phyloP scores from a whole-genome alignment of 106 monocot genomes.

The Iris macrosiphon region DNA sequence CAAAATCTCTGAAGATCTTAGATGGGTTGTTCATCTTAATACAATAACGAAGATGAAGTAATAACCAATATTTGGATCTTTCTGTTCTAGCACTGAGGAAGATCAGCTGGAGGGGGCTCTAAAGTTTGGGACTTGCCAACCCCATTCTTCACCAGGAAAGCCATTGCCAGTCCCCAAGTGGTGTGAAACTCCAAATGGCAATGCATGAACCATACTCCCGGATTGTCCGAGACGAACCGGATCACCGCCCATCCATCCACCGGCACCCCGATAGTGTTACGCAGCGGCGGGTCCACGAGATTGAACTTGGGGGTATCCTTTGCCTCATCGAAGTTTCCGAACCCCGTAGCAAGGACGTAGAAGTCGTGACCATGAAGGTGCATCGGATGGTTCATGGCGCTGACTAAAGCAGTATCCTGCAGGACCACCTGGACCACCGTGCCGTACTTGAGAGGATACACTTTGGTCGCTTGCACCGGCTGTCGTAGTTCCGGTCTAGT shows the following conservation, averaged over 20 bases:
- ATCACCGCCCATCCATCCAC: conserved; percentile 66
- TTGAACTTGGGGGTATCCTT: conserved; percentile 42
- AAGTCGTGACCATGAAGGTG: conserved; percentile 69
- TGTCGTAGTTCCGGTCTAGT: conserved; percentile 24
- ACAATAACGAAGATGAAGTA: too few relatives aligned
- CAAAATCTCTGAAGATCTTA: too few relatives aligned
- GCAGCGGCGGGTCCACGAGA: conserved; percentile 46
- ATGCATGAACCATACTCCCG: conserved; percentile 66
- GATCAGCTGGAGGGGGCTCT: conserved; percentile 51
- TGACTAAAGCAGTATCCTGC: conserved; percentile 57
- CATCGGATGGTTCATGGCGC: conserved; percentile 54
- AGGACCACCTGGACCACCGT: conserved; percentile 49
- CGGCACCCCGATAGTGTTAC: conserved; percentile 67
- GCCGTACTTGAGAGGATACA: conserved; percentile 32
- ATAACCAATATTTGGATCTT: too few relatives aligned
- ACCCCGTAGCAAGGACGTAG: conserved; percentile 46
- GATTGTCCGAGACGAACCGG: conserved; percentile 57
- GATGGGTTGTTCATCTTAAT: too few relatives aligned
- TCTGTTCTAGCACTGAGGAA: conserved; percentile 47
- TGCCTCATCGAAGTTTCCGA: conserved; percentile 46
- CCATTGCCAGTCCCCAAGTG: conserved; percentile 61
- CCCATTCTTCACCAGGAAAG: conserved; percentile 64
- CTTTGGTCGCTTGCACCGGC: conserved; percentile 38
- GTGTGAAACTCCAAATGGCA: conserved; percentile 70
- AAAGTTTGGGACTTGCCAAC: conserved; percentile 35